Base-by-base conservation (phyloP, 164 flowering plant genomes). In the Piper betle region DNA sequence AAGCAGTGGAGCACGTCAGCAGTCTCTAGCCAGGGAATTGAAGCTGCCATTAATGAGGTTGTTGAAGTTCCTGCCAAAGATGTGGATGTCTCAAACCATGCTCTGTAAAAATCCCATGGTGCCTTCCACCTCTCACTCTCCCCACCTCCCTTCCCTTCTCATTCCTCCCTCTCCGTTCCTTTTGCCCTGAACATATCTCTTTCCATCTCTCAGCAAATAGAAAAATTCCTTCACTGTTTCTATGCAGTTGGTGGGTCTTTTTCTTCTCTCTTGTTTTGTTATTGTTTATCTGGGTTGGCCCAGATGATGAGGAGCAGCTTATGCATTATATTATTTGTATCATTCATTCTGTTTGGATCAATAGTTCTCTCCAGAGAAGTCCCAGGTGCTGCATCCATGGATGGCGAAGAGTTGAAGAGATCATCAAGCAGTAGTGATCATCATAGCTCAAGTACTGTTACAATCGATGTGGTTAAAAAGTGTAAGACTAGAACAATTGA, bases 21-120 rank as follows among this genome's bases (percentile, higher is more conserved):
- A 2, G 33, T 25, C 33, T 25, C 33, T 12, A 42, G 61, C 55
- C 57, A 64, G 11, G 13, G 54, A 63, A 62, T 62, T 57, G n/a
- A 62, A 68, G 43, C 16, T 25, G 64, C 67, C 58, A 62, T 72
- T 39, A 72, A 68, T 72, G 71, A 43, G 2, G 74, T 72, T 68
- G 68, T 71, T 68, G 39, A 57, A 48, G 43, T 39, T 52, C 58
- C 64, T 52, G 63, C 42, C 57, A 48, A n/a, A 6, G 74, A 72
- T 64, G 71, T 72, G 63, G 71, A 72, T 66, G 62, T 64, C 57
- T 72, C 68, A 57, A 55, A 64, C 57, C 20, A 41, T 42, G 61
- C 52, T 61, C 68, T 57, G 33, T 25, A 25, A 25, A 61, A 57
- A 57, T 68, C 68, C 71, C 53, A 62, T 67, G 67, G 39, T 52